Conservation (phyloP, 495 filamentous ascomycete genomes). For the Baudoinia panamericana region DNA sequence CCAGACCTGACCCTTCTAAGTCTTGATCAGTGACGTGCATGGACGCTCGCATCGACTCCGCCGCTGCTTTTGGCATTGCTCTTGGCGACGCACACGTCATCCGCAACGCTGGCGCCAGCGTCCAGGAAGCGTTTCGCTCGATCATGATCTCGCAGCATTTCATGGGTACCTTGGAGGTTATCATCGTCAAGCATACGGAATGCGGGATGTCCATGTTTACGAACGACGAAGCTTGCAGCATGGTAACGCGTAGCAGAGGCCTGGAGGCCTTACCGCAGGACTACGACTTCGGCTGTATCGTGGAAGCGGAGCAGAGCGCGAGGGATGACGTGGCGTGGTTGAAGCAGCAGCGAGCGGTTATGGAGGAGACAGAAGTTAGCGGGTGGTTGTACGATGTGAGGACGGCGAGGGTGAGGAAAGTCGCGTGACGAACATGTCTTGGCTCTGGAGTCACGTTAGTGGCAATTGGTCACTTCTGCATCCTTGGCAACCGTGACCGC, state of each 20-base stretch:
- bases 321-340: conserved; percentile 52
- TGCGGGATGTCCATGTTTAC: conserved; percentile 76
- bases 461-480: no score
- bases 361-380: conserved; percentile 47
- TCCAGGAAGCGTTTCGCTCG: conserved; percentile 54
- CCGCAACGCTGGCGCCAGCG: conserved; percentile 61
- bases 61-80: conserved; percentile 55
- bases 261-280: conserved; percentile 32
- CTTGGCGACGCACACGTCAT: conserved; percentile 74
- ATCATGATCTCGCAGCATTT: conserved; percentile 72
- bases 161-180: conserved; percentile 62
- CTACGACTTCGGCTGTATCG: conserved; percentile 53
- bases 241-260: conserved; percentile 47
- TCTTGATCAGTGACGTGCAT: conserved; percentile 54
- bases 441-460: no score
- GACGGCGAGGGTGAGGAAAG: conserved; percentile 53
- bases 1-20: background rate
- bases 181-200: conserved; percentile 66
- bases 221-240: conserved; percentile 45
- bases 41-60: conserved; percentile 69
- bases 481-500: no score
- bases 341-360: conserved; percentile 40
- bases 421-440: no score
- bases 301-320: conserved; percentile 49
- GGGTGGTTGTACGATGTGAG: conserved; percentile 76